These are phyloP conservation scores for Tuber indicum DNA, from an alignment of 495 filamentous ascomycete species.

Conservation along the genomic window DNA sequence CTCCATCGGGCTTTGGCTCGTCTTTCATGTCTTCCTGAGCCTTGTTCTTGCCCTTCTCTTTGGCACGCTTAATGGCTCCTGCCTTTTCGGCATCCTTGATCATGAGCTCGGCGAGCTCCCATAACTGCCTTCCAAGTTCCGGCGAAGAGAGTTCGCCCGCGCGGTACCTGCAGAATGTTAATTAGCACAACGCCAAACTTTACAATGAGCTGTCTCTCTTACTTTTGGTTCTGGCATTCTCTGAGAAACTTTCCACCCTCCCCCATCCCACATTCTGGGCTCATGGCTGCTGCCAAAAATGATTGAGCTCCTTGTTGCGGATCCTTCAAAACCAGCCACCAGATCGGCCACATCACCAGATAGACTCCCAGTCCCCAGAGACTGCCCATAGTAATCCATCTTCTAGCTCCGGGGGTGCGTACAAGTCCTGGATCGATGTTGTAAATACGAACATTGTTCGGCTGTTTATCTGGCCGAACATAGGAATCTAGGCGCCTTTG, in stretches of 20 bases:
- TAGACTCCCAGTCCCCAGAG: conserved; percentile 77
- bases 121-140: conserved; percentile 69
- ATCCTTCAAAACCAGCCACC: conserved; percentile 84
- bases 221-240: conserved; percentile 74
- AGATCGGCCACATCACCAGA: conserved; percentile 65
- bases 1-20: conserved; percentile 44
- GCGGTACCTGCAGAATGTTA: conserved; percentile 31
- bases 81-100: conserved; percentile 79
- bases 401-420: conserved; percentile 76
- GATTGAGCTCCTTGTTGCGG: conserved; percentile 76
- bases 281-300: conserved; percentile 79
- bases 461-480: conserved; percentile 70
- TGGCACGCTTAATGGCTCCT: conserved; percentile 58
- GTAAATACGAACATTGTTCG: conserved; percentile 71
- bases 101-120: conserved; percentile 79
- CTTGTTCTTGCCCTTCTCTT: conserved; percentile 56
- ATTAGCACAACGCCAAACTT: background rate
- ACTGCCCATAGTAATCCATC: conserved; percentile 77
- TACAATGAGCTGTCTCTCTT: conserved; percentile 40
- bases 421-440: conserved; percentile 78
- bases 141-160: conserved; percentile 73
- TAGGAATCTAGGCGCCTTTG: conserved; percentile 82
- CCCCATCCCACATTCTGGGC: conserved; percentile 57
- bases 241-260: conserved; percentile 68
- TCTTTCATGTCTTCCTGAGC: conserved; percentile 46